Evolutionary conservation across 345 rosid species (phyloP).

Genomic region (Citrus reticulata): DNA sequence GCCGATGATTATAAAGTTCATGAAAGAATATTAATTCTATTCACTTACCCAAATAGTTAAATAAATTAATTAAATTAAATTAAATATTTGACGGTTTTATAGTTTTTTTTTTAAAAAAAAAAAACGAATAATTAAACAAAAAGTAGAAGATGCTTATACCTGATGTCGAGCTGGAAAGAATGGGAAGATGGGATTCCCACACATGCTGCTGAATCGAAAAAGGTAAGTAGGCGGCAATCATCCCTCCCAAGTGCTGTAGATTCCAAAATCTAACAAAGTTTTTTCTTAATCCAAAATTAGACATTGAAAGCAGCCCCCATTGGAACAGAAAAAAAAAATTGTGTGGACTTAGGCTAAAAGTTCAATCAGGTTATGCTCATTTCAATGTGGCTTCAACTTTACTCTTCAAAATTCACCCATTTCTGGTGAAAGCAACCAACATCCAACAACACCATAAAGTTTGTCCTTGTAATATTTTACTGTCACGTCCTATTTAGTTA

Average conservation of each 20-base stretch:
- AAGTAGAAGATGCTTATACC: background rate
- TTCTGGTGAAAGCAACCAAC: conserved; percentile 1
- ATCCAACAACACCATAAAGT: background rate
- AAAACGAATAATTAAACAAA: no score
- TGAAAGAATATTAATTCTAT: background rate
- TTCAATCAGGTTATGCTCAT: background rate
- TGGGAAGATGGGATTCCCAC: conserved; percentile 37
- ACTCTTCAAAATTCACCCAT: background rate
- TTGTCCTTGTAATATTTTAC: background rate
- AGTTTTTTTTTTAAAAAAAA: no score
- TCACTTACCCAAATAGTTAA: background rate
- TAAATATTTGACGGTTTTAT: no score
- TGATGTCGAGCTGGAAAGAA: conserved; percentile 35
- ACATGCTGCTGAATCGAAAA: conserved; percentile 37
- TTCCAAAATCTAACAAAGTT: conserved; percentile 26
- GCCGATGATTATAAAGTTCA: background rate
- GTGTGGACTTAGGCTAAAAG: conserved; percentile 6
- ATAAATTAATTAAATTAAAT: no score
- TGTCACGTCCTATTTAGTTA: background rate
- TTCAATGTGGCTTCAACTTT: conserved; percentile 9
- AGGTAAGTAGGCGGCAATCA: conserved; percentile 24
- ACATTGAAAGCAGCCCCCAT: background rate
- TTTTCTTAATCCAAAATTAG: background rate
- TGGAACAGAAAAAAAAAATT: background rate
- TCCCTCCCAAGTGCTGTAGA: conserved; percentile 33